Evolutionary conservation across 371 early-diverging fungal genomes (phyloP).

Genomic region (Massospora cicadina): DNA sequence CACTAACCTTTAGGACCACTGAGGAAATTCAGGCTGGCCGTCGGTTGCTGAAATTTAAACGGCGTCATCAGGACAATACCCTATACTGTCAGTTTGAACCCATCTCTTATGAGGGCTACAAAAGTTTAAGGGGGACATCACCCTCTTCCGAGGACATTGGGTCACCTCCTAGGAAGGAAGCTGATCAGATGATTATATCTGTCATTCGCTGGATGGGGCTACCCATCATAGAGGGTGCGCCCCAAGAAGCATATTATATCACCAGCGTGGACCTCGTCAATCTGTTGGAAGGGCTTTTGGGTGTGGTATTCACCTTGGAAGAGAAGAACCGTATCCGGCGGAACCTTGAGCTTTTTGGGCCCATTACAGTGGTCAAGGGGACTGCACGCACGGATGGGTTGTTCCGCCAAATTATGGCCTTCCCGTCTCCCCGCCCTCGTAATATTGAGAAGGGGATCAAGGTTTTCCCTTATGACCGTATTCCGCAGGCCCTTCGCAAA

Average conservation of each 20-base stretch:
- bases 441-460: conserved; percentile 9
- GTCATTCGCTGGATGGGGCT: background rate
- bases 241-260: background rate
- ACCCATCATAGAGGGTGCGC: background rate
- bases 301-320: conserved; percentile 3
- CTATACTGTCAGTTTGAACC: conserved; percentile 3
- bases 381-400: background rate
- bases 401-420: conserved; percentile 6
- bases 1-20: conserved; percentile 3
- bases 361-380: background rate
- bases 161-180: background rate
- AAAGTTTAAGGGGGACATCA: background rate
- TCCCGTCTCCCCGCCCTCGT: conserved; percentile 7
- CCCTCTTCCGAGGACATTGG: background rate
- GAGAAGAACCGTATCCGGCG: conserved; percentile 10
- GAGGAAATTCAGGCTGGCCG: background rate
- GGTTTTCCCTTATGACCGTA: conserved; percentile 7
- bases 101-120: conserved; percentile 1
- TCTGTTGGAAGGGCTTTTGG: background rate
- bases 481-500: background rate
- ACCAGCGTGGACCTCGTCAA: conserved; percentile 6
- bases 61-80: background rate
- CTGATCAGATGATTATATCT: conserved; percentile 8
- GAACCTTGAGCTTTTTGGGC: conserved; percentile 3
- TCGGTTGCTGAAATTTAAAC: background rate